phyloP scores from a whole-genome alignment of 2,329 filamentous ascomycete genomes.

The Diaporthe destruens region DNA sequence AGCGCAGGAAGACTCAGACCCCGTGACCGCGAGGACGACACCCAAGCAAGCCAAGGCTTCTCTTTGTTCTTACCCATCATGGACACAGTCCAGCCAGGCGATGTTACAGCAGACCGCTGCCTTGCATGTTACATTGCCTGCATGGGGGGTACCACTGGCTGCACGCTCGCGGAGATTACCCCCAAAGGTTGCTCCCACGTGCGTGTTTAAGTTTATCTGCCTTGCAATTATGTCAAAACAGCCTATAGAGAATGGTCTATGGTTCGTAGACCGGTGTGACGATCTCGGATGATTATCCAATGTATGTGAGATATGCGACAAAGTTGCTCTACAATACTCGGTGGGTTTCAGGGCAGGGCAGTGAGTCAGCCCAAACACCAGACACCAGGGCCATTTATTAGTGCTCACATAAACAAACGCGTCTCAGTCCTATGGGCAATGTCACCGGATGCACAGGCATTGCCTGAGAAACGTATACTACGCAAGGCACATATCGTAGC shows the following conservation, averaged over 20 bases:
- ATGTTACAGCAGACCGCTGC: constrained; percentile 6
- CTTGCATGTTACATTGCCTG: constrained; percentile 1
- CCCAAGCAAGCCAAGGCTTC: background rate
- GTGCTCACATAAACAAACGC: background rate
- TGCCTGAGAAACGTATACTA: too few species aligned
- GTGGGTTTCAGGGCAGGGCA: background rate
- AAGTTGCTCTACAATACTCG: background rate
- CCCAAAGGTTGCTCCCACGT: background rate
- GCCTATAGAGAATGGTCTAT: background rate
- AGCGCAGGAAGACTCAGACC: background rate
- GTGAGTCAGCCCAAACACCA: background rate
- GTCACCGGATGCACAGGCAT: too few species aligned
- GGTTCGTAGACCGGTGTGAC: background rate
- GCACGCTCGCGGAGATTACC: constrained; percentile 14
- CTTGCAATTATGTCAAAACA: background rate
- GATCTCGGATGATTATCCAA: background rate
- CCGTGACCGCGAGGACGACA: background rate
- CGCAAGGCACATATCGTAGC: too few species aligned
- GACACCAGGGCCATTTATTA: too few species aligned
- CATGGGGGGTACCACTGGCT: background rate
- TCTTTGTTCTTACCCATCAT: background rate
- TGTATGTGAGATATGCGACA: background rate
- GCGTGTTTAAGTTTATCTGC: background rate
- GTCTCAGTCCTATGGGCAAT: too few species aligned
- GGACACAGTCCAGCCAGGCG: background rate